Conservation (phyloP, 2,329 filamentous ascomycete species). For the Akanthomyces muscarius region DNA sequence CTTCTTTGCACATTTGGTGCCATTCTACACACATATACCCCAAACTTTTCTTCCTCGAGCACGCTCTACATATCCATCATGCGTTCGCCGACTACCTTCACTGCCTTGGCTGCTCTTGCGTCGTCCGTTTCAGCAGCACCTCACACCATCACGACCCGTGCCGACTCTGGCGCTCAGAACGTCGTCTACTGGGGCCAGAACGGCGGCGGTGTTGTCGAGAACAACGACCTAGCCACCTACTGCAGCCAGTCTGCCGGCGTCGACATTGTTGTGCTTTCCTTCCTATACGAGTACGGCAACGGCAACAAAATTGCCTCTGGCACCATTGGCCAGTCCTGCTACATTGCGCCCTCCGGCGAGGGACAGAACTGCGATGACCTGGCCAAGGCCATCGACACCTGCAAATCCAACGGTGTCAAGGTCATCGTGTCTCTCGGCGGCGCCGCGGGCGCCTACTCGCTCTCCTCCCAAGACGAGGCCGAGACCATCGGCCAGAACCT, state of each 20-base stretch:
- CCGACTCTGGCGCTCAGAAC: constrained; percentile 26
- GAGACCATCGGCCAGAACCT: constrained; percentile 20
- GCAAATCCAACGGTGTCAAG: constrained; percentile 19
- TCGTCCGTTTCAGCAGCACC: constrained; percentile 17
- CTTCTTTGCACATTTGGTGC: not conserved
- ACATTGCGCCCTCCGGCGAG: constrained; percentile 29
- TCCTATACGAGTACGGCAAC: constrained; percentile 36
- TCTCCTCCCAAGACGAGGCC: constrained; percentile 17
- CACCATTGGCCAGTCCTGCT: constrained; percentile 38
- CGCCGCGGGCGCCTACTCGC: constrained; percentile 15
- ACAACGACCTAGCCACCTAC: constrained; percentile 35
- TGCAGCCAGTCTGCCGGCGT: constrained; percentile 35
- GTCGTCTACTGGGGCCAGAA: constrained; percentile 28
- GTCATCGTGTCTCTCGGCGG: constrained; percentile 21
- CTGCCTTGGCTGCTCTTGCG: constrained; percentile 3
- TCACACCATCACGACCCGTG: constrained; percentile 9
- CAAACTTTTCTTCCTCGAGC: too few relatives aligned
- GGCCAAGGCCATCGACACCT: constrained; percentile 16
- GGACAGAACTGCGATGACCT: constrained; percentile 26
- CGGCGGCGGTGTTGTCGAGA: constrained; percentile 28
- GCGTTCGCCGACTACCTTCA: not conserved
- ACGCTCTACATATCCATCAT: not conserved
- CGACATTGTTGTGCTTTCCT: constrained; percentile 40
- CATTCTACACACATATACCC: not conserved
- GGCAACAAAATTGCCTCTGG: constrained; percentile 35